Evolutionary conservation across 345 rosid species (phyloP).

Genomic region (Lumnitzera littorea): DNA sequence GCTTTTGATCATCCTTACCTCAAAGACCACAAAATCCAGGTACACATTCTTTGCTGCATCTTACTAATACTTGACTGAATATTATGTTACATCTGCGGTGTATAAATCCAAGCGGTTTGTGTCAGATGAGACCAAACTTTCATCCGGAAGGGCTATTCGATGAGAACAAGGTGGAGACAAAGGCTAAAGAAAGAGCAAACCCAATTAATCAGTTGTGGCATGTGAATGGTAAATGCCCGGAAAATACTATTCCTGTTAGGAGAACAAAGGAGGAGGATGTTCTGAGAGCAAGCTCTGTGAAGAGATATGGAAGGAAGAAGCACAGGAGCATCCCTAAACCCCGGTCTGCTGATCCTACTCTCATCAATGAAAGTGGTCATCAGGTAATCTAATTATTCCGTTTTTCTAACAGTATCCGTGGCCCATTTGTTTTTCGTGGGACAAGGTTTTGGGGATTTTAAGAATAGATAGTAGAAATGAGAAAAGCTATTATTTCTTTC

Average conservation of each 20-base stretch:
- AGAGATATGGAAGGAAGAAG: slow-evolving; percentile 92
- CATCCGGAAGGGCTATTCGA: slow-evolving; percentile 86
- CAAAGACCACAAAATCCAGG: slow-evolving; percentile 98
- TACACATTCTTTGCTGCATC: slow-evolving; percentile 5
- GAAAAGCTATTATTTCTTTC: too few species aligned
- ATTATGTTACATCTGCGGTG: too few species aligned
- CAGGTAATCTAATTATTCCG: slow-evolving; percentile 42
- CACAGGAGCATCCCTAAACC: slow-evolving; percentile 73
- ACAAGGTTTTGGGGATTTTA: too few species aligned
- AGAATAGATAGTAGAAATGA: too few species aligned
- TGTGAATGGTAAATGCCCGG: slow-evolving; percentile 57
- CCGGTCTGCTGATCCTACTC: slow-evolving; percentile 82
- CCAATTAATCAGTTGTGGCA: slow-evolving; percentile 85
- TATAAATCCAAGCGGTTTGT: not conserved
- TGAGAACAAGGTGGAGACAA: slow-evolving; percentile 50
- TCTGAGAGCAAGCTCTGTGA: slow-evolving; percentile 85
- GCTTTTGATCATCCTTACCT: slow-evolving; percentile 97
- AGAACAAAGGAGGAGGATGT: slow-evolving; percentile 86
- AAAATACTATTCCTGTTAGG: slow-evolving; percentile 78
- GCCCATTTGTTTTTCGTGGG: too few species aligned
- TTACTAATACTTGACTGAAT: too few species aligned
- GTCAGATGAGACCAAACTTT: slow-evolving; percentile 77
- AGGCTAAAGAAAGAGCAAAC: slow-evolving; percentile 38
- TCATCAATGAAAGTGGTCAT: slow-evolving; percentile 82
- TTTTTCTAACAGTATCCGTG: not conserved